These are phyloP conservation scores for Backusella macrospora DNA, from an alignment of 192 early-diverging fungal genomes.

Conservation along the genomic window DNA sequence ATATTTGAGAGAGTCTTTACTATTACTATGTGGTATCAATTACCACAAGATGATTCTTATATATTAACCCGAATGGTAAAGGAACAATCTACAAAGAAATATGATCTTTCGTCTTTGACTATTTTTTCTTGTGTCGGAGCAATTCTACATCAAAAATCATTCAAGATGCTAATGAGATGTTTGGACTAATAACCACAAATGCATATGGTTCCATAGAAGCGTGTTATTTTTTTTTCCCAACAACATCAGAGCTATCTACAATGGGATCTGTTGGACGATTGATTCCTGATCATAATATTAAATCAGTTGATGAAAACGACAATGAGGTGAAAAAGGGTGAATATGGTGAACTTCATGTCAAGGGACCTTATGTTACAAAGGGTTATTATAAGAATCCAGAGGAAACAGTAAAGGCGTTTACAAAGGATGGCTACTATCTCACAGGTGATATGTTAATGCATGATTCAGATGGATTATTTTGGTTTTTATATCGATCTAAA, in stretches of 20 bases:
- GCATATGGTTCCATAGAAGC: no score
- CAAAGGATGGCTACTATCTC: slow-evolving; percentile 55
- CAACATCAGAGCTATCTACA: background rate
- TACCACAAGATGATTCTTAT: no score
- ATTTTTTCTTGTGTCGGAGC: no score
- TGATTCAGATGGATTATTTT: slow-evolving; percentile 61
- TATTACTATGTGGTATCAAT: no score
- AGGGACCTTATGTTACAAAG: slow-evolving; percentile 48
- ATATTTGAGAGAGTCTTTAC: no score
- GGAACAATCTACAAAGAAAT: no score
- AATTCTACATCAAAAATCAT: no score
- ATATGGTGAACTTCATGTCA: slow-evolving; percentile 53
- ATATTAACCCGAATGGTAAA: no score
- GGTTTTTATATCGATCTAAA: slow-evolving; percentile 80
- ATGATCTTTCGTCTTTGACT: no score
- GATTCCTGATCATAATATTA: slow-evolving; percentile 36
- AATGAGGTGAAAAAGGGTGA: slow-evolving; percentile 40
- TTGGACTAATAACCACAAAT: no score
- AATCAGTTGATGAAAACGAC: slow-evolving; percentile 46
- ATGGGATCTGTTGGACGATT: slow-evolving; percentile 42
- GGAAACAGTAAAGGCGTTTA: slow-evolving; percentile 43
- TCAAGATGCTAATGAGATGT: no score
- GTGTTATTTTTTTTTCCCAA: no score
- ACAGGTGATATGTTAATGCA: slow-evolving; percentile 58
- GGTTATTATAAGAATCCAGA: slow-evolving; percentile 49